Evolutionary conservation across 768 basidiomycete genomes (phyloP).

Genomic region (Nidularia sp.): DNA sequence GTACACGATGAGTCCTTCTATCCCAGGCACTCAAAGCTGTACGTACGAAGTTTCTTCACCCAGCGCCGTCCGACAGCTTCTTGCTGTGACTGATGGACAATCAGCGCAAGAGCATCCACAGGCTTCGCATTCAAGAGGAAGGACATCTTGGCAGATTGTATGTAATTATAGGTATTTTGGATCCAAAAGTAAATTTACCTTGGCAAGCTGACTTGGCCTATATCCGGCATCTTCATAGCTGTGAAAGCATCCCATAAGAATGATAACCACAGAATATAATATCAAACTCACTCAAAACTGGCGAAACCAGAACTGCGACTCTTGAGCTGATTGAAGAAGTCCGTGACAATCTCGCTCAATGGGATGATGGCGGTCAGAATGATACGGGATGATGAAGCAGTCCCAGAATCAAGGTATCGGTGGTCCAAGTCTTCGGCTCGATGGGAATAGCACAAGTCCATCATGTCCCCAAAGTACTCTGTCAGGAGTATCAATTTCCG

Average conservation of each 20-base stretch:
- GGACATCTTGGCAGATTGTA: constrained; percentile 55
- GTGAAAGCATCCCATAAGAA: constrained; percentile 3
- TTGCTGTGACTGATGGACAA: constrained; percentile 81
- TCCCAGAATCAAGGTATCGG: constrained; percentile 69
- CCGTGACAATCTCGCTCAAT: constrained; percentile 87
- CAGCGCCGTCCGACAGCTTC: constrained; percentile 74
- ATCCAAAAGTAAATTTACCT: constrained; percentile 41
- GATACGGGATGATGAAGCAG: constrained; percentile 53
- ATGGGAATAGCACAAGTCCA: constrained; percentile 86
- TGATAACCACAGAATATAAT: not conserved
- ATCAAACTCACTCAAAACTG: constrained; percentile 74
- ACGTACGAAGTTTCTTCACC: constrained; percentile 90
- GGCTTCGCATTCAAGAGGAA: constrained; percentile 87
- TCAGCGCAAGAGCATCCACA: constrained; percentile 90
- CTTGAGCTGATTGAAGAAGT: constrained; percentile 95
- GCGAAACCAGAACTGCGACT: constrained; percentile 89
- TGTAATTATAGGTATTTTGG: not conserved
- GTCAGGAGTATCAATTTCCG: not conserved
- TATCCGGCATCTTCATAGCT: constrained; percentile 97
- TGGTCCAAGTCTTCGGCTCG: constrained; percentile 83
- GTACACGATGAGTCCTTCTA: no score
- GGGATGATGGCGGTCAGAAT: constrained; percentile 85
- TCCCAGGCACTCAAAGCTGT: not conserved
- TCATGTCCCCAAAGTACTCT: constrained; percentile 96
- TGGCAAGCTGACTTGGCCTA: constrained; percentile 71